These are phyloP conservation scores for Debaryomyces castellii DNA, from an alignment of 805 yeast species.

Conservation along the genomic window DNA sequence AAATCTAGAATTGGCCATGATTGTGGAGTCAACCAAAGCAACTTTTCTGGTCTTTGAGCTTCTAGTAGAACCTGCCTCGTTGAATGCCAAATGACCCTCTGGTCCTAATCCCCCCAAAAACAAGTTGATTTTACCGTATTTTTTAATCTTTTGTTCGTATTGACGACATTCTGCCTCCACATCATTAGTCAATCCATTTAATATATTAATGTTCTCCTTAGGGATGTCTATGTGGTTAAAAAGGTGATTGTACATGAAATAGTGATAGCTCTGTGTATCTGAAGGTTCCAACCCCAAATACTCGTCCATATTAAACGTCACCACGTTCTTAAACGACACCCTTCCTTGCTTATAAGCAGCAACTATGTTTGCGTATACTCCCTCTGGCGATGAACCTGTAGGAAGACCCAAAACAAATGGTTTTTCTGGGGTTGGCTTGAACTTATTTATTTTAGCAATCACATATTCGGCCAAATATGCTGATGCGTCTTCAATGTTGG, in stretches of 20 bases:
- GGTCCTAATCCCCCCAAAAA: slow-evolving; percentile 62
- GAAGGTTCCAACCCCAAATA: slow-evolving; percentile 49
- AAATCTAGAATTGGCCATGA: slow-evolving; percentile 54
- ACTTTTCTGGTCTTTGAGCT: slow-evolving; percentile 47
- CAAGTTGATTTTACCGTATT: slow-evolving; percentile 50
- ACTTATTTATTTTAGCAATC: slow-evolving; percentile 40
- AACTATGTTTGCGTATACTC: slow-evolving; percentile 48
- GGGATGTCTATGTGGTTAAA: slow-evolving; percentile 58
- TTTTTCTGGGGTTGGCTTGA: slow-evolving; percentile 41
- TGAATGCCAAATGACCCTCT: slow-evolving; percentile 62
- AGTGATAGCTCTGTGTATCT: slow-evolving; percentile 53
- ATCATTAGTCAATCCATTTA: slow-evolving; percentile 51
- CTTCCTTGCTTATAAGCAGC: slow-evolving; percentile 40
- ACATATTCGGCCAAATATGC: slow-evolving; percentile 46
- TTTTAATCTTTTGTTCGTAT: slow-evolving; percentile 49
- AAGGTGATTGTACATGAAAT: slow-evolving; percentile 56
- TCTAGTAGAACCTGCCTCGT: slow-evolving; percentile 54
- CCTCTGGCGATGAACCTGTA: slow-evolving; percentile 62
- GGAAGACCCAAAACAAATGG: slow-evolving; percentile 61
- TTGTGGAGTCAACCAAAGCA: slow-evolving; percentile 47
- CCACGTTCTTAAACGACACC: slow-evolving; percentile 51
- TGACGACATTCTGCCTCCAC: slow-evolving; percentile 44
- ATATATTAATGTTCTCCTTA: slow-evolving; percentile 49
- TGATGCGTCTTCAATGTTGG: slow-evolving; percentile 41
- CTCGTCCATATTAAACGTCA: slow-evolving; percentile 64